Base-by-base conservation (phyloP, 495 filamentous ascomycete genomes). In the Lentithecium fluviatile region DNA sequence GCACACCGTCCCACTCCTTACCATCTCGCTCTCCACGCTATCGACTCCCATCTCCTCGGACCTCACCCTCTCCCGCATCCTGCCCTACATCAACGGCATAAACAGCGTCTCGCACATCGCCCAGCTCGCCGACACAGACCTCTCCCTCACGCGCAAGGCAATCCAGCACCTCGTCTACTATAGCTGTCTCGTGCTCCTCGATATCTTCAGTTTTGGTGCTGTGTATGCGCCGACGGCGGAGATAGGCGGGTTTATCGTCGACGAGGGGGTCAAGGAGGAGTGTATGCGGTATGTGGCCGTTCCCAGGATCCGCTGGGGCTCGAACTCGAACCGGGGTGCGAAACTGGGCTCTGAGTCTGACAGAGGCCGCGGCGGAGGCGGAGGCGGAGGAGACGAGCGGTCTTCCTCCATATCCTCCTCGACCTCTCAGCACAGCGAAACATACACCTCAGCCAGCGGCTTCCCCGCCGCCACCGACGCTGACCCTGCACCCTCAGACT, bases 141-240 rank as follows among this genome's bases (percentile, higher is more conserved):
- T 91, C 64, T 85, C 85, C 37, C 85, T 97, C 21, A 85, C 89
- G 19, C 86, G 88, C 64, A 89, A 89, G 56, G 90, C 89, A 34
- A 83, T 97, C 51, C 81, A 88, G 56, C 91, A 97, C 64, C 79
- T 98, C 3, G 78, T 96, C 25, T 95, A 93, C 79, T 97, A 97
- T 71, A 86, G 88, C 69, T 94, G 89, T 68, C 77, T 92, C 29
- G 78, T 94, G 34, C 80, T 97, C 42, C 83, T 97, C 8, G 94
- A 97, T 71, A 85, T 96, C 68, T 97, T 97, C 77, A 88, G 90
- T 67, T 97, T 97, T 74, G 80, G 83, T 24, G 88, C 88, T 52
- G 91, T 94, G 59, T 98, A 97, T 69, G 91, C 91, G 0, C 85
- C 85, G 2, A 94, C 95, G 0, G 76, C 82, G 0, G 86, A 87